These are phyloP conservation scores for Periconia digitata DNA, from an alignment of 2,329 filamentous ascomycete species.

Conservation along the genomic window DNA sequence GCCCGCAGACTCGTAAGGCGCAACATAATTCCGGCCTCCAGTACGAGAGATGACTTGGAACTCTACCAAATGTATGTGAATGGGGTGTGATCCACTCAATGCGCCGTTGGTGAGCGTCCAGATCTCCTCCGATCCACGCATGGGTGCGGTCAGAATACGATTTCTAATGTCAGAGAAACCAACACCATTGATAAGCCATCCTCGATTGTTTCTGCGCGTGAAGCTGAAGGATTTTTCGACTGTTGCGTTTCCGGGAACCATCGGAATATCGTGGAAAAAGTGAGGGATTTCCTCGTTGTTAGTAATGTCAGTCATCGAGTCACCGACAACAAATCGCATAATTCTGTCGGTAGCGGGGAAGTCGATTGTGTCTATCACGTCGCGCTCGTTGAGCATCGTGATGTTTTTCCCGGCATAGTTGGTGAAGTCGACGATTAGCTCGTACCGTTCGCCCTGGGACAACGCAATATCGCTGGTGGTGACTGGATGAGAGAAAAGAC, in stretches of 20 bases:
- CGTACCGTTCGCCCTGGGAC: slow-evolving; percentile 60
- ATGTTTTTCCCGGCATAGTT: slow-evolving; percentile 53
- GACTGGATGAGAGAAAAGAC: slow-evolving; percentile 53
- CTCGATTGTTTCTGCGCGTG: slow-evolving; percentile 20
- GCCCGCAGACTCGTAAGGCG: slow-evolving; percentile 57
- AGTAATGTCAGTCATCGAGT: slow-evolving; percentile 19
- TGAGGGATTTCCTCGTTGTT: slow-evolving; percentile 32
- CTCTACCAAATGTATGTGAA: slow-evolving; percentile 62
- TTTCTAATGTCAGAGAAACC: slow-evolving; percentile 36
- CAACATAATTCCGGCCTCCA: slow-evolving; percentile 46
- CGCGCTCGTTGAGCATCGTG: slow-evolving; percentile 47
- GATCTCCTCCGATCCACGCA: slow-evolving; percentile 38
- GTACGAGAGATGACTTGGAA: slow-evolving; percentile 56
- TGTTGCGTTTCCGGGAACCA: slow-evolving; percentile 19
- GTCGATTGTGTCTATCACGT: slow-evolving; percentile 51
- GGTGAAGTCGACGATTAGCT: slow-evolving; percentile 60
- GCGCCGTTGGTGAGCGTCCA: slow-evolving; percentile 49
- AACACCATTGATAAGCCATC: slow-evolving; percentile 40
- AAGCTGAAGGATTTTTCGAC: slow-evolving; percentile 34
- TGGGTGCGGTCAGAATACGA: slow-evolving; percentile 36
- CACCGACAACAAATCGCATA: slow-evolving; percentile 50
- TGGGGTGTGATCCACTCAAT: slow-evolving; percentile 56
- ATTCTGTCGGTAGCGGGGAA: slow-evolving; percentile 50
- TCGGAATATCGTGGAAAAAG: slow-evolving; percentile 26
- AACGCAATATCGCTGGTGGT: slow-evolving; percentile 47